Conservation (phyloP, 1,284 basidiomycete species). For the Microstroma glucosiphilum region DNA sequence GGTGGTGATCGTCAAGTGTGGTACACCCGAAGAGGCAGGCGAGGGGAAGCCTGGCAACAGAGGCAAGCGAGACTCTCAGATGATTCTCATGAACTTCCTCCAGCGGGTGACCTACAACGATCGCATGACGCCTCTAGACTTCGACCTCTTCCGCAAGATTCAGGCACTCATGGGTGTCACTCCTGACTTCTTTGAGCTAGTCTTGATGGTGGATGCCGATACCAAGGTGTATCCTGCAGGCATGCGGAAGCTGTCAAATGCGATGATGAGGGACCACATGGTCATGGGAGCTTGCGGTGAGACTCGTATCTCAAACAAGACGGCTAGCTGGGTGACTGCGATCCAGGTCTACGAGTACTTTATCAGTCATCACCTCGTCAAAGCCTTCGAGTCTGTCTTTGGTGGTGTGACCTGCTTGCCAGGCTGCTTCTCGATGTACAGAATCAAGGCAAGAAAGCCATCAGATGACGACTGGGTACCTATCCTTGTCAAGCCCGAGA, state of each 20-base stretch:
- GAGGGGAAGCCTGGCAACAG: conserved; percentile 96
- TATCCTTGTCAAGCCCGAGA: conserved; percentile 92
- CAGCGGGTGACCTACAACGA: conserved; percentile 98
- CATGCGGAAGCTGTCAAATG: conserved; percentile 55
- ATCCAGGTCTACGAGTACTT: conserved; percentile 99
- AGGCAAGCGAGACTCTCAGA: conserved; percentile 96
- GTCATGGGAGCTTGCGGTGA: conserved; percentile 99
- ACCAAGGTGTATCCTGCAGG: conserved; percentile 53
- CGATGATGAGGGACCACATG: conserved; percentile 95
- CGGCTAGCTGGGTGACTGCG: conserved; percentile 88
- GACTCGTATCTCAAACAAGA: conserved; percentile 94
- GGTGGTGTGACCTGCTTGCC: conserved; percentile 98
- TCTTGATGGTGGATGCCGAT: conserved; percentile 97
- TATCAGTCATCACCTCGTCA: conserved; percentile 95
- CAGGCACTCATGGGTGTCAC: conserved; percentile 98
- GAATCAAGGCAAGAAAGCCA: conserved; percentile 81
- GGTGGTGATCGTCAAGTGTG: conserved; percentile 95
- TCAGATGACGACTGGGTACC: conserved; percentile 92
- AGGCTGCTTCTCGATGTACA: conserved; percentile 99
- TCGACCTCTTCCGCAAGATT: conserved; percentile 93
- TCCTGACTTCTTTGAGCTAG: conserved; percentile 95
- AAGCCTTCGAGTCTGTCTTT: conserved; percentile 97
- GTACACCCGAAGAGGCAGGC: conserved; percentile 63
- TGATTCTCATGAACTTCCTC: conserved; percentile 99
- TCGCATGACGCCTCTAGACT: conserved; percentile 94